phyloP scores from a whole-genome alignment of 129 eudicot genomes.

The Flaveria bidentis region DNA sequence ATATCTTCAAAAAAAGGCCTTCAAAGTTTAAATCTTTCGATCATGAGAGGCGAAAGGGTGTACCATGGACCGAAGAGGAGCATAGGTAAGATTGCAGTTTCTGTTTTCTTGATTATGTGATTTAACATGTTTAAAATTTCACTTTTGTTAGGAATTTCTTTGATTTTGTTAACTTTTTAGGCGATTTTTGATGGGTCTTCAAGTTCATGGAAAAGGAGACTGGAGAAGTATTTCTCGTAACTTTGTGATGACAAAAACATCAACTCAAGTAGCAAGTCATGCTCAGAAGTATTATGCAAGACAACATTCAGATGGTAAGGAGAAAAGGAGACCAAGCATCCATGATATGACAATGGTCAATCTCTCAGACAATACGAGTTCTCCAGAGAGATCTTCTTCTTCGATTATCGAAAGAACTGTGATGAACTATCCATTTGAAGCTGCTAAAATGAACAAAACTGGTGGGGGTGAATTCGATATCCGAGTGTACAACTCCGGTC shows the following conservation, averaged over 20 bases:
- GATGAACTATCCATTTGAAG: conserved; percentile 13
- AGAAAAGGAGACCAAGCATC: conserved; percentile 86
- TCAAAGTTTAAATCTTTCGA: conserved; percentile 49
- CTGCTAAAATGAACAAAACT: conserved; percentile 38
- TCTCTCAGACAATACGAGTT: conserved; percentile 28
- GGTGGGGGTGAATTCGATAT: conserved; percentile 37
- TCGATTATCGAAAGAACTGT: not conserved
- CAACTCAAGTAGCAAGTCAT: conserved; percentile 95
- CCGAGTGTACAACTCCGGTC: conserved; percentile 37
- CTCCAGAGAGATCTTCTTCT: conserved; percentile 28
- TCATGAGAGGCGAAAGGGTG: conserved; percentile 83
- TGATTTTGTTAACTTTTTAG: conserved; percentile 29
- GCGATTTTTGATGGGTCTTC: conserved; percentile 77
- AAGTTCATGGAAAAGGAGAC: conserved; percentile 82
- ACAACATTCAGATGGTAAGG: conserved; percentile 72
- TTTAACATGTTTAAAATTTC: too few relatives aligned
- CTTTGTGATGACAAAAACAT: conserved; percentile 68
- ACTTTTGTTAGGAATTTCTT: not conserved
- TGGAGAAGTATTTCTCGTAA: conserved; percentile 88
- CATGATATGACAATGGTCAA: conserved; percentile 77
- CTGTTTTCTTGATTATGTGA: not conserved
- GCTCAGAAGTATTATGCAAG: conserved; percentile 89
- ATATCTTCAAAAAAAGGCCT: conserved; percentile 50
- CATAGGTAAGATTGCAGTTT: conserved; percentile 55
- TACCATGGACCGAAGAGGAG: conserved; percentile 98